Conservation (phyloP, 257 asterid species). For the Solanum appendiculatum region DNA sequence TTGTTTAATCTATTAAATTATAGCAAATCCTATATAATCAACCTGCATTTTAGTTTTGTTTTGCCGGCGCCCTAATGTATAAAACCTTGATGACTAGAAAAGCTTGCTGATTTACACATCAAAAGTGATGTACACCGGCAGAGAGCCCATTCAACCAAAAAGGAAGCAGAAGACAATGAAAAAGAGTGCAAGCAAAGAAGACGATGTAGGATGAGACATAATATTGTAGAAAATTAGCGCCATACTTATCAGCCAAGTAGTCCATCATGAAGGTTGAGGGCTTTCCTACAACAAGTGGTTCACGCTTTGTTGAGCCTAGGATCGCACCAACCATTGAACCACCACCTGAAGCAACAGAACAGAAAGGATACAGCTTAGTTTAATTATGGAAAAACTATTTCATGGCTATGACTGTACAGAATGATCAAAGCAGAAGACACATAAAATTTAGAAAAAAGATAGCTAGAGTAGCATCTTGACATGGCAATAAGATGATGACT, state of each 20-base stretch:
- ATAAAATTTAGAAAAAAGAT: not conserved
- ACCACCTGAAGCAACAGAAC: constrained; percentile 50
- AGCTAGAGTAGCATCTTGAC: not conserved
- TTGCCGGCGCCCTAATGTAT: not conserved
- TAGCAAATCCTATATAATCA: not conserved
- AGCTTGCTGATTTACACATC: not conserved
- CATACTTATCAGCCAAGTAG: constrained; percentile 80
- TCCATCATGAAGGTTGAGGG: constrained; percentile 99
- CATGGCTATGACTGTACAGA: not conserved
- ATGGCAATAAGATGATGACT: not conserved
- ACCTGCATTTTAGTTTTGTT: not conserved
- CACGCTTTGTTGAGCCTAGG: constrained; percentile 76
- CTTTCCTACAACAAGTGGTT: constrained; percentile 93
- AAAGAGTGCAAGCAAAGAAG: not conserved
- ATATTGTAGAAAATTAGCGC: not conserved
- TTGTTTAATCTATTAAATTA: not conserved
- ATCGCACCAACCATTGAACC: constrained; percentile 96
- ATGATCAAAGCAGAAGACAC: not conserved
- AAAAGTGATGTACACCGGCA: not conserved
- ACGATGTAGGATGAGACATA: not conserved
- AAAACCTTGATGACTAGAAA: not conserved
- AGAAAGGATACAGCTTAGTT: not conserved
- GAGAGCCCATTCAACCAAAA: not conserved
- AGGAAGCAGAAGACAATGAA: not conserved
- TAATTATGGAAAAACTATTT: not conserved